Evolutionary conservation across 2,329 filamentous ascomycete genomes (phyloP).

Genomic region (Amphichorda felina): DNA sequence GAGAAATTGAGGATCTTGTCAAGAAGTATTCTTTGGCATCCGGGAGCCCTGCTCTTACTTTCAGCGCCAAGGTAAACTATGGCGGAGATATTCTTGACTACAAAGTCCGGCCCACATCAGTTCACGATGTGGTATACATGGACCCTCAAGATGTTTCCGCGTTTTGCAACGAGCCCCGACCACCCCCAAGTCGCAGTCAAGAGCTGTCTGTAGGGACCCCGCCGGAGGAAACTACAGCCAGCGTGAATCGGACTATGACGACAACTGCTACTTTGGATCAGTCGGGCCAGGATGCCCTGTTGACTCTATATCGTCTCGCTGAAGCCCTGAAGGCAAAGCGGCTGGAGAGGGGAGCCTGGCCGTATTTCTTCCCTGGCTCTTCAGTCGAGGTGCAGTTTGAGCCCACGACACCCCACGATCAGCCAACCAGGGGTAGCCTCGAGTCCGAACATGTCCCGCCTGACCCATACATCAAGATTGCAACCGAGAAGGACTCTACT

Average conservation of each 20-base stretch:
- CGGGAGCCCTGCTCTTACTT: constrained; percentile 43
- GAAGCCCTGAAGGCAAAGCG: constrained; percentile 29
- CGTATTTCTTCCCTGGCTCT: constrained; percentile 30
- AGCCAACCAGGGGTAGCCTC: constrained; percentile 9
- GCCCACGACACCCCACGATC: constrained; percentile 3
- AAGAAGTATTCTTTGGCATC: constrained; percentile 41
- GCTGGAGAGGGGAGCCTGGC: constrained; percentile 35
- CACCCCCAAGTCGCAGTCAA: constrained; percentile 8
- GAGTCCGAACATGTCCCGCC: constrained; percentile 17
- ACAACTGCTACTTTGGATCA: constrained; percentile 26
- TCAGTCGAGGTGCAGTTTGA: constrained; percentile 31
- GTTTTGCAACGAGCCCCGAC: constrained; percentile 24
- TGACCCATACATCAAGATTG: constrained; percentile 37
- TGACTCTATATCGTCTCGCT: constrained; percentile 33
- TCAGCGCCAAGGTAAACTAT: constrained; percentile 45
- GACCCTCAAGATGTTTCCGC: constrained; percentile 36
- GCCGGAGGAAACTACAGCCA: background rate
- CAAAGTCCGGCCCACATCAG: constrained; percentile 38
- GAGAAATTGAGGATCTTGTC: constrained; percentile 26
- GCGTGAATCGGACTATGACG: constrained; percentile 26
- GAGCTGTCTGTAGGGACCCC: constrained; percentile 1
- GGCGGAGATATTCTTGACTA: constrained; percentile 40
- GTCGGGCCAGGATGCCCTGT: constrained; percentile 31
- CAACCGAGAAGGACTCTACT: constrained; percentile 15
- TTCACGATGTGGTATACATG: constrained; percentile 46